Evolutionary conservation across 768 basidiomycete genomes (phyloP), one percentile per base, ranked within the genome.

Genomic region (Antrodiella citrinella): DNA sequence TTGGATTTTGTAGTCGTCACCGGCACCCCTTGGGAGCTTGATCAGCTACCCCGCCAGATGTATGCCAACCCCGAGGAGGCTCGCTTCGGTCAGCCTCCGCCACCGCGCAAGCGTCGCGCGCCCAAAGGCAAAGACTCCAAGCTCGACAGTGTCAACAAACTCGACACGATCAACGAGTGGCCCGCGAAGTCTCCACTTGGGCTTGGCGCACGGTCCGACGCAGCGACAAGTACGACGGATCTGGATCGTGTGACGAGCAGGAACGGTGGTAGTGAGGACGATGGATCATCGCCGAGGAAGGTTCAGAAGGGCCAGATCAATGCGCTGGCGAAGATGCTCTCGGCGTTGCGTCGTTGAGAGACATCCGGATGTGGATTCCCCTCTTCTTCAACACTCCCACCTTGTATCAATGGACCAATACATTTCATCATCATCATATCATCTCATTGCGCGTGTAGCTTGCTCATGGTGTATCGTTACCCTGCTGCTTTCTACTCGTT

Each of bases 291-390:
- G 45, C 77, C 80, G 47, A 70, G 88, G 76, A 91, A 86, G 70
- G 84, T 88, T 61, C 84, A 90, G 72, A 91, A 84, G 68, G 87
- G 85, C 44, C 91, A 93, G 73, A 92, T 92, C 69, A 83, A 84
- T 60, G 79, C 88, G 39, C 73, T 94, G 59, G 91, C 91, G 51
- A 93, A 93, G 82, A 90, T 94, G 88, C 71, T 93, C 51, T 89
- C 83, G 51, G 85, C 86, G 47, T 67, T 89, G 67, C 75, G 85
- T 61, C 82, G 82, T 61, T 86, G 41, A 43, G 15, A 35, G 30
- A 35, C 30, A 15, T 35, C 30, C 15, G 30, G 30, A 7, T 15
- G 30, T 35, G 30, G 30, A 35, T 35, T 7, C 7, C 30, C 15
- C 30, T n/a, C n/a, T n/a, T n/a, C n/a, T n/a, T n/a, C n/a, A n/a